These are phyloP conservation scores for Rauvolfia tetraphylla DNA, from an alignment of 257 asterid genomes.

Conservation along the genomic window DNA sequence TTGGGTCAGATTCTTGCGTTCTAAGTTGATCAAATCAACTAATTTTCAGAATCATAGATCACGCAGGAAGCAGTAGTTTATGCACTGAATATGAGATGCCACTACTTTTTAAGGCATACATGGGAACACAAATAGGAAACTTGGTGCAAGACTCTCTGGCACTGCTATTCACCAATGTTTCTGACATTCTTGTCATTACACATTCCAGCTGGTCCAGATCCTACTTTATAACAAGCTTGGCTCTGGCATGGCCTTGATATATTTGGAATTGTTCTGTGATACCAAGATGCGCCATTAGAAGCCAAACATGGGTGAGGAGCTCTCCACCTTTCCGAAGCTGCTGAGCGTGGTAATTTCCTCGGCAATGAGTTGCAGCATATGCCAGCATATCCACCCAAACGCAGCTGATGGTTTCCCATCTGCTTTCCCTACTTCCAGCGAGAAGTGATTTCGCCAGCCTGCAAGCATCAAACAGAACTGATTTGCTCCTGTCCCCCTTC, in stretches of 20 bases:
- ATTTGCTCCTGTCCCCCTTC: conserved; percentile 62
- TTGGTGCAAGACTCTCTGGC: too few relatives aligned
- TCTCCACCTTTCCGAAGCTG: conserved; percentile 64
- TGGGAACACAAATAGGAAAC: too few relatives aligned
- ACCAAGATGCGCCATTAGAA: conserved; percentile 59
- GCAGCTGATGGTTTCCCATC: conserved; percentile 32
- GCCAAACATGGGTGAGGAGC: conserved; percentile 63
- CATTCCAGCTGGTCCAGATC: background rate
- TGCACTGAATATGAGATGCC: too few relatives aligned
- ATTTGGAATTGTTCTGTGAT: conserved; percentile 52
- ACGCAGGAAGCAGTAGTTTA: too few relatives aligned
- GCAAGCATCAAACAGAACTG: conserved; percentile 53
- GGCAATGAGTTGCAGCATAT: conserved; percentile 43
- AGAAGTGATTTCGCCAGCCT: conserved; percentile 34
- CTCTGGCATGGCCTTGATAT: conserved; percentile 51
- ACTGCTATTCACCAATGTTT: too few relatives aligned
- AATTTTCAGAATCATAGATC: too few relatives aligned
- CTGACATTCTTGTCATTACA: too few relatives aligned
- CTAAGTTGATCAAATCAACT: too few relatives aligned
- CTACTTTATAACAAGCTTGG: conserved; percentile 40
- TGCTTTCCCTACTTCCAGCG: background rate
- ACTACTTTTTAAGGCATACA: too few relatives aligned
- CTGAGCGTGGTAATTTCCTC: conserved; percentile 49
- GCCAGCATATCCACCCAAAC: conserved; percentile 54
- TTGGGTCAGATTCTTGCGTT: too few relatives aligned